Evolutionary conservation across 164 flowering plant genomes (phyloP), one percentile per base, ranked within the genome.

Genomic region (Brasenia schreberi): DNA sequence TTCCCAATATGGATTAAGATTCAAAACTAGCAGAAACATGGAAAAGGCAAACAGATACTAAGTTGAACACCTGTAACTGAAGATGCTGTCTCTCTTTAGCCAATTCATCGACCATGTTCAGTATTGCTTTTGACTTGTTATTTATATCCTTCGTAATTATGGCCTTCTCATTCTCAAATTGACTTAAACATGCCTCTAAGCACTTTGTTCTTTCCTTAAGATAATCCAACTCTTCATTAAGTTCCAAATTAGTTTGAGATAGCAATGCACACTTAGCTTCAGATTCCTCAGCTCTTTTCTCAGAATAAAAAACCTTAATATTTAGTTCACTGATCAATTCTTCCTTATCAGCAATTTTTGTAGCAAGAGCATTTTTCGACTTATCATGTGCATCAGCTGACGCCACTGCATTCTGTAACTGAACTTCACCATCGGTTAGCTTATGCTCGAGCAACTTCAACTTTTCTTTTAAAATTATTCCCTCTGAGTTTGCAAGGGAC

Each of bases 51-150:
- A 49, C 16, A 9, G 16, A 49, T 49, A 49, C 56, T 9, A 49
- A 49, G 10, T 49, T 49, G 16, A 16, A 43, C 6, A 90, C 99
- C 99, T 91, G 96, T 74, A 84, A 82, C 63, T 84, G 85, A 61
- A 95, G 88, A 42, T 88, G 94, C 70, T 91, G 88, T 75, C 99
- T 84, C 76, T 91, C 99, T 61, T 68, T 64, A 19, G 89, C 87
- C 64, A 95, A 78, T 72, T 87, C 84, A 81, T 82, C 62, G 58
- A 95, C 82, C 75, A 91, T 69, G 75, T 84, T 81, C 61, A 81
- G 71, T 23, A 91, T 87, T 63, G 86, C 71, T 76, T 91, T 88
- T 45, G 89, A 70, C 61, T 79, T 76, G 18, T 75, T 19, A 61
- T 69, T 71, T 61, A 94, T 82, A 63, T 85, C 96, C 68, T 77